These are phyloP conservation scores for Leccinum longicurvipes DNA, from an alignment of 768 basidiomycete genomes.

Conservation along the genomic window DNA sequence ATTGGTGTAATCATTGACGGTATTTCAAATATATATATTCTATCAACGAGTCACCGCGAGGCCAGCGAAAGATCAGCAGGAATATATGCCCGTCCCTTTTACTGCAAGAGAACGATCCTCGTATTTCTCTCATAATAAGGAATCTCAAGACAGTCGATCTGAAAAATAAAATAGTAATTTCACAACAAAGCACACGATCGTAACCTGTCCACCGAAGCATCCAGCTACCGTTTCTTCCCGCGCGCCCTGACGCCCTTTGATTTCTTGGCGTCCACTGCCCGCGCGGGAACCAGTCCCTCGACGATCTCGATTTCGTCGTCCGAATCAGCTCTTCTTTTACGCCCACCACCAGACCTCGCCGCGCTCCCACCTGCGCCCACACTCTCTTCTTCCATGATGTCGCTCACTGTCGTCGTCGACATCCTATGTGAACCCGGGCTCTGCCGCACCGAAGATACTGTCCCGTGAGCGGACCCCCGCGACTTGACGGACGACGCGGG, in stretches of 20 bases:
- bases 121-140: too few relatives aligned
- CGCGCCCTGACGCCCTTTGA: constrained; percentile 33
- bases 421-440: constrained; percentile 48
- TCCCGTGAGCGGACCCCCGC: constrained; percentile 29
- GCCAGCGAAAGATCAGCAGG: too few relatives aligned
- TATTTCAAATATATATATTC: too few relatives aligned
- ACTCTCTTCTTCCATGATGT: constrained; percentile 42
- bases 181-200: too few relatives aligned
- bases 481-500: constrained; percentile 52
- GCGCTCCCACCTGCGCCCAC: not conserved
- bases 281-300: constrained; percentile 43
- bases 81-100: too few relatives aligned
- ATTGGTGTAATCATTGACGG: too few relatives aligned
- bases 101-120: too few relatives aligned
- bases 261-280: constrained; percentile 36
- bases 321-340: constrained; percentile 53
- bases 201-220: not conserved
- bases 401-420: constrained; percentile 44
- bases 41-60: too few relatives aligned
- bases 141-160: too few relatives aligned
- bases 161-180: too few relatives aligned
- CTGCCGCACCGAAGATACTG: constrained; percentile 34
- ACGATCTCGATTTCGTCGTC: constrained; percentile 58
- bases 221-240: constrained; percentile 39
- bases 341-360: not conserved